A percentile compares a stretch with the other conserved stretches of the same genome.
These are phyloP conservation scores for Ulmus americana DNA, from an alignment of 331 rosid species.

Conservation along the genomic window DNA sequence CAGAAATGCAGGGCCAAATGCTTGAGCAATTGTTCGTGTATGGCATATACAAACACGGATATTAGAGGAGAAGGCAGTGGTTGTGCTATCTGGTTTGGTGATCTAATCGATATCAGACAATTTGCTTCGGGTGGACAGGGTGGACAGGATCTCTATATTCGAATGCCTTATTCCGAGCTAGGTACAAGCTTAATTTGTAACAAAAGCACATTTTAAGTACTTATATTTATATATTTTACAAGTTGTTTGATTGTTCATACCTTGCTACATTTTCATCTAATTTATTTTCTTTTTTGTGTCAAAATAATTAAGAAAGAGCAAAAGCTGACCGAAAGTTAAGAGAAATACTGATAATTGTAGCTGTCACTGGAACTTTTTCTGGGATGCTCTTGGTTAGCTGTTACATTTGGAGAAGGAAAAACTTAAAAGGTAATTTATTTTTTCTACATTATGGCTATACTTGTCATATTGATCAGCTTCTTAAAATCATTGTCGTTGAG, in stretches of 20 bases:
- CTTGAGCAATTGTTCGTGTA: conserved; percentile 38
- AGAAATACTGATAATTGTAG: conserved; percentile 19
- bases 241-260: background rate
- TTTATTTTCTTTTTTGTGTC: background rate
- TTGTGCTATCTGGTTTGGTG: conserved; percentile 43
- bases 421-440: no score
- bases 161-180: conserved; percentile 45
- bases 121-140: conserved; percentile 24
- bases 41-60: conserved; percentile 36
- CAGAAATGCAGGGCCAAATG: conserved; percentile 36
- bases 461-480: no score
- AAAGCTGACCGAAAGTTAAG: background rate
- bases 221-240: background rate
- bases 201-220: background rate
- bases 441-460: no score
- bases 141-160: conserved; percentile 42
- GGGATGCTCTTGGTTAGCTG: no score
- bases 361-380: background rate
- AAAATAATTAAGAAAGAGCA: background rate
- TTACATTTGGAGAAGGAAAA: no score
- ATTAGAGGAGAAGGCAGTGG: conserved; percentile 36
- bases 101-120: conserved; percentile 22
- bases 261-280: background rate
- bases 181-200: conserved; percentile 22
- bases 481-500: no score